Base-by-base conservation (phyloP, 2,329 filamentous ascomycete genomes). In the Hypoxylon sp. region DNA sequence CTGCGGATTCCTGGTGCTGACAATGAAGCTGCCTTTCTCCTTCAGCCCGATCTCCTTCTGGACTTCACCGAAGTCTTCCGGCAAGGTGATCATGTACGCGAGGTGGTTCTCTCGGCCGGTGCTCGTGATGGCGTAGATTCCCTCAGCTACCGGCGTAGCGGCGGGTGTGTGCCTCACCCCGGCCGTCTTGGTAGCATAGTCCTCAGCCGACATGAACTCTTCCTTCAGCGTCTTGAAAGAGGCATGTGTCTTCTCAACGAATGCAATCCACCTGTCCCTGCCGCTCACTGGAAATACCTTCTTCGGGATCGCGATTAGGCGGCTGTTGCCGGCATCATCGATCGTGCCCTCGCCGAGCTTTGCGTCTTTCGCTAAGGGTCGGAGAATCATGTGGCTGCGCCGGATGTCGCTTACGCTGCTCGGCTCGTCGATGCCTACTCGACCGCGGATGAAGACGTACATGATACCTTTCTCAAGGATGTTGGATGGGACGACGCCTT, bases 401-500 rank as follows among this genome's bases (percentile, higher is more conserved):
- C 89, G 86, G 45, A 96, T 83, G 48, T 97, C 92, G 35, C 83
- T 76, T 1, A 94, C 79, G 41, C 83, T 81, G 15, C 88, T 81
- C 0, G 91, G 88, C 5, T 90, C 81, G 3, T 91, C 84, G 21
- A 90, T 81, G 47, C 86, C 85, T 31, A 97, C 90, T 10, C 91
- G 87, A 6, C 87, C 86, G 15, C 92, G 88, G 68, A 89, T 88
- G 79, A 96, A 96, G 81, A 96, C 96, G 79, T 96, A 96, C 65
- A 97, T 87, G 66, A 95, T 83, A 3, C 92, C 92, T 69, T 95
- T 96, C 70, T 97, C 92, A 2, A 96, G 80, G 20, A 96, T 86
- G 46, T 68, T 81, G 0, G 82, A 78, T 0, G 80, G 77, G 1
- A 79, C 70, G 1, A 53, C 53, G 13, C 67, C 68, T 3, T 72